phyloP scores from a whole-genome alignment of 768 basidiomycete species.

The Leucocoprinus birnbaumii region DNA sequence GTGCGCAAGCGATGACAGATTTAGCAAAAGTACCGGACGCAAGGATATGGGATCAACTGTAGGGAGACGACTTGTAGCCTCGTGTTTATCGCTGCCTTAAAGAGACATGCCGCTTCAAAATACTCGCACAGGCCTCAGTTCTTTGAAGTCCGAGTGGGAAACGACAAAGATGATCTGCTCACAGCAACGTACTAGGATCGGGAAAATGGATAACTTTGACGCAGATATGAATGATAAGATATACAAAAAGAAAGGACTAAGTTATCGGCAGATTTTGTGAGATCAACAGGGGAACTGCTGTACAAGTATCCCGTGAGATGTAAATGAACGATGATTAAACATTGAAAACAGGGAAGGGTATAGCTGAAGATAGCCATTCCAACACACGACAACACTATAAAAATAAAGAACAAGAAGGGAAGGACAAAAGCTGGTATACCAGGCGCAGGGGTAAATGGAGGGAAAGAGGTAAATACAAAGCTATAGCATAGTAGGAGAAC shows the following conservation, averaged over 20 bases:
- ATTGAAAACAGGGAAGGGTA: not conserved
- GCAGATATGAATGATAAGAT: slow-evolving; percentile 10
- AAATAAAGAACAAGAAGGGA: not conserved
- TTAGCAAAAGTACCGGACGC: no score
- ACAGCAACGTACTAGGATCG: no score
- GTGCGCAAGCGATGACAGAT: no score
- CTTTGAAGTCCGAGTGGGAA: no score
- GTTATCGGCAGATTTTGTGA: not conserved
- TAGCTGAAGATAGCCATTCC: slow-evolving; percentile 2
- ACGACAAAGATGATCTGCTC: not conserved
- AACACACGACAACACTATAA: not conserved
- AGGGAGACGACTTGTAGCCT: no score
- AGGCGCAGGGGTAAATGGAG: not conserved
- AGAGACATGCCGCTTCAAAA: no score
- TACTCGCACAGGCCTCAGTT: no score
- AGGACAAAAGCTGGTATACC: not conserved
- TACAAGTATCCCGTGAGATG: not conserved
- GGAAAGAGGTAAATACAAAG: not conserved
- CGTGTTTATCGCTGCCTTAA: no score
- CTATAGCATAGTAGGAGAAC: not conserved
- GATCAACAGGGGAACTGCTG: not conserved
- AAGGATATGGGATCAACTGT: no score
- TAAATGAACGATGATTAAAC: not conserved
- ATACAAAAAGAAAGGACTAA: slow-evolving; percentile 3
- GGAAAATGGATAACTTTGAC: no score